Percentiles rank a stretch among this genome's conserved stretches.
phyloP scores from a whole-genome alignment of 2,329 filamentous ascomycete species.

The Ophiosphaerella narmari region DNA sequence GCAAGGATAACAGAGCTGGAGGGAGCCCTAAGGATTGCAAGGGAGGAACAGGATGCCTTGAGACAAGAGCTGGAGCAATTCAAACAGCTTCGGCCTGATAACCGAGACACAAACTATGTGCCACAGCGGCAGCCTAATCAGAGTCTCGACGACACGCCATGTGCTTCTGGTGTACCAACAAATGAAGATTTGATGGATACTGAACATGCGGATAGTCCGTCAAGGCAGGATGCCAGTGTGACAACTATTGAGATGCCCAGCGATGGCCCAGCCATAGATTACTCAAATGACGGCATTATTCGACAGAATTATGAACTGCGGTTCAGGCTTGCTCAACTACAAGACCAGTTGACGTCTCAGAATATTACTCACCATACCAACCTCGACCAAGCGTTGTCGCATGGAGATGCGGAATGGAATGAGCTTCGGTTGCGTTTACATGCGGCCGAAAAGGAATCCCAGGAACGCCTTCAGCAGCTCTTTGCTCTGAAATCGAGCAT shows the following conservation, averaged over 20 bases:
- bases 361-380: conserved; percentile 16
- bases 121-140: conserved; percentile 21
- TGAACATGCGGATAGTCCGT: background rate
- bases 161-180: conserved; percentile 2
- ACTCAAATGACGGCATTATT: conserved; percentile 18
- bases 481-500: conserved; percentile 73
- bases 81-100: conserved; percentile 24
- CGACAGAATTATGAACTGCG: conserved; percentile 32
- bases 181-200: background rate
- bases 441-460: conserved; percentile 60
- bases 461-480: conserved; percentile 62
- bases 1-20: conserved; percentile 34
- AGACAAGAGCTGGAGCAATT: conserved; percentile 31
- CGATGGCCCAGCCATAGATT: background rate
- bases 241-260: background rate
- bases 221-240: background rate
- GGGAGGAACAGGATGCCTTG: conserved; percentile 28
- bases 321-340: conserved; percentile 26
- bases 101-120: conserved; percentile 23
- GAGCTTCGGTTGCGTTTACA: conserved; percentile 37
- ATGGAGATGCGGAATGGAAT: conserved; percentile 29
- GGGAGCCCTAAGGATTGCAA: conserved; percentile 24
- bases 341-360: conserved; percentile 29
- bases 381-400: conserved; percentile 8
- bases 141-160: conserved; percentile 3